These are phyloP conservation scores for Sisymbrium altissimum DNA, from an alignment of 345 rosid species.

Conservation along the genomic window DNA sequence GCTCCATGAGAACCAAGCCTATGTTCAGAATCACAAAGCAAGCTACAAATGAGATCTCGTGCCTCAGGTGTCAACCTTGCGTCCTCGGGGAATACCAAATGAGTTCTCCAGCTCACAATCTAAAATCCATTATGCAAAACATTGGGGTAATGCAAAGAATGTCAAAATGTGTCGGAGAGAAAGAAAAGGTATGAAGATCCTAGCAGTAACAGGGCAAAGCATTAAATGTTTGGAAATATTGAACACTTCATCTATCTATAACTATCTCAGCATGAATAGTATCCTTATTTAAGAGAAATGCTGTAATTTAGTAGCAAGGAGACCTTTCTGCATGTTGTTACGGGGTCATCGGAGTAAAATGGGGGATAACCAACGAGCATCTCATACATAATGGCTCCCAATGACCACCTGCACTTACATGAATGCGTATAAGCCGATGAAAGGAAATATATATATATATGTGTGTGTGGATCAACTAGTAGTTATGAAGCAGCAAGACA, in stretches of 20 bases:
- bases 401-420: slow-evolving; percentile 74
- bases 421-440: slow-evolving; percentile 3
- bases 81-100: slow-evolving; percentile 75
- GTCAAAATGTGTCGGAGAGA: neutral
- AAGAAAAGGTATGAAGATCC: neutral
- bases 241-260: neutral
- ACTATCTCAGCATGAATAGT: neutral
- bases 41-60: slow-evolving; percentile 62
- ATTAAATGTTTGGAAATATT: neutral
- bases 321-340: slow-evolving; percentile 94
- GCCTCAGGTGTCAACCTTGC: slow-evolving; percentile 85
- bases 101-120: slow-evolving; percentile 90
- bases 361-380: slow-evolving; percentile 92
- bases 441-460: neutral
- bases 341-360: slow-evolving; percentile 79
- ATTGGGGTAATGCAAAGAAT: slow-evolving; percentile 4
- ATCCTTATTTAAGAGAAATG: neutral
- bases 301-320: neutral
- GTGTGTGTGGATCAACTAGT: neutral
- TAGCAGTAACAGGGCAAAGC: neutral
- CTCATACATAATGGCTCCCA: slow-evolving; percentile 87
- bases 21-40: slow-evolving; percentile 83
- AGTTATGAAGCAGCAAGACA: neutral
- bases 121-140: slow-evolving; percentile 22
- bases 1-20: slow-evolving; percentile 82